phyloP scores from a whole-genome alignment of 306 rosid genomes.

The apple (Malus domestica) region ASM211411v1 NC_041798.1:27503001-27503500 shows the following conservation, averaged over 20 bases:
- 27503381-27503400: constrained; percentile 11
- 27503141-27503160: neutral
- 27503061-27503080: neutral
- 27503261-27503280: constrained; percentile 74
- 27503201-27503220: constrained; percentile 67
- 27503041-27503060: neutral
- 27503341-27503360: neutral
- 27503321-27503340: neutral
- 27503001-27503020: neutral
- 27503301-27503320: neutral
- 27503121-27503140: neutral
- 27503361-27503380: constrained; percentile 12
- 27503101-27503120: neutral
- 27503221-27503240: constrained; percentile 70
- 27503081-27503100: neutral
- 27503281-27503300: constrained; percentile 77
- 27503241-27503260: constrained; percentile 80
- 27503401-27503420: constrained; percentile 18
- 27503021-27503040: neutral
- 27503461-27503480: neutral
- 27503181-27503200: constrained; percentile 88
- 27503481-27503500: neutral
- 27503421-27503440: constrained; percentile 26
- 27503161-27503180: constrained; percentile 47
- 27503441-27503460: neutral